Conservation (phyloP, 2,329 filamentous ascomycete genomes). For the Fusarium odoratissimum region DNA sequence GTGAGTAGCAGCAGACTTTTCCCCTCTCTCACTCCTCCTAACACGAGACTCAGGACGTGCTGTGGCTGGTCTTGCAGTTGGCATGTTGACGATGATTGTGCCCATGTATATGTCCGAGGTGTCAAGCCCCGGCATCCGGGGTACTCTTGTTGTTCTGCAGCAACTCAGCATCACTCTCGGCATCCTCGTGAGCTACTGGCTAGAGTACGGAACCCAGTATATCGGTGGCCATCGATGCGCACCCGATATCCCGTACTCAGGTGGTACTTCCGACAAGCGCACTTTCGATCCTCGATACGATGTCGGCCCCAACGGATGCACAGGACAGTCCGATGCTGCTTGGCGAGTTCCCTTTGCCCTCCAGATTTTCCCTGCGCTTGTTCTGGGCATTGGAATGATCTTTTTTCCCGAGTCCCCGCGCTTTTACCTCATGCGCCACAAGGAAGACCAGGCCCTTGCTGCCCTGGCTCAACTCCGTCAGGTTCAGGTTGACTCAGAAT, state of each 20-base stretch:
- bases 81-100: slow-evolving; percentile 49
- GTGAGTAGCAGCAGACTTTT: slow-evolving; percentile 11
- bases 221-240: slow-evolving; percentile 29
- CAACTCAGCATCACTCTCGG: slow-evolving; percentile 49
- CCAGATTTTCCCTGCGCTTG: slow-evolving; percentile 45
- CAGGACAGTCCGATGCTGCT: slow-evolving; percentile 21
- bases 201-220: slow-evolving; percentile 47
- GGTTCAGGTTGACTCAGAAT: slow-evolving; percentile 32
- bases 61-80: background rate
- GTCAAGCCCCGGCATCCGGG: slow-evolving; percentile 60
- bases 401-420: slow-evolving; percentile 45
- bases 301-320: background rate
- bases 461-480: slow-evolving; percentile 40
- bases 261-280: background rate
- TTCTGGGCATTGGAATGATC: slow-evolving; percentile 40
- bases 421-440: slow-evolving; percentile 42
- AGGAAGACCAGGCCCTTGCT: slow-evolving; percentile 38
- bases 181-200: slow-evolving; percentile 48
- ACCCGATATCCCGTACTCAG: background rate
- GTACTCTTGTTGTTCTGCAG: slow-evolving; percentile 58
- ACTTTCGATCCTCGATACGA: background rate
- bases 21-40: background rate
- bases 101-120: slow-evolving; percentile 60
- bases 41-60: background rate
- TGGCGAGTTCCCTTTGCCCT: slow-evolving; percentile 48